Percentiles rank a stretch among this genome's conserved stretches.
These are phyloP conservation scores for Sugiyamaella neomexicana DNA, from an alignment of 1,139 yeast genomes.

Conservation along the genomic window DNA sequence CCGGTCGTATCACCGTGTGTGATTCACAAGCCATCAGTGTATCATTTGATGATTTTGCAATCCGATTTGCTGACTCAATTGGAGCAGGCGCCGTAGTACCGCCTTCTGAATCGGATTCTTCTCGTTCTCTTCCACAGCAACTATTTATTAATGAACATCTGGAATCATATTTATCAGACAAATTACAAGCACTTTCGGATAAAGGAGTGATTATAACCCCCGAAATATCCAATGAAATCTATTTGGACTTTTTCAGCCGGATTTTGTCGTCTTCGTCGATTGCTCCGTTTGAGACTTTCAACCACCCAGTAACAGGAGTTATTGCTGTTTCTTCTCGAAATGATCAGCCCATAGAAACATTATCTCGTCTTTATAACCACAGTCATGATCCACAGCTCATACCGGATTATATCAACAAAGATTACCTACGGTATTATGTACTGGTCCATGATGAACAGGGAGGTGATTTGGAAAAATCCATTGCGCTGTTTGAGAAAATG, in stretches of 20 bases:
- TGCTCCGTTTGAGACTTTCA: slow-evolving; percentile 83
- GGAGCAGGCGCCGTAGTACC: slow-evolving; percentile 3
- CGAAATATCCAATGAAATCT: slow-evolving; percentile 44
- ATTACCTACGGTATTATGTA: slow-evolving; percentile 42
- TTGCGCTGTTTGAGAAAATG: slow-evolving; percentile 39
- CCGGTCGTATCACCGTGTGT: slow-evolving; percentile 45
- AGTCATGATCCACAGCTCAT: slow-evolving; percentile 35
- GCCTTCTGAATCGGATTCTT: too few relatives aligned
- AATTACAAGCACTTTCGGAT: slow-evolving; percentile 18
- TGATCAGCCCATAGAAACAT: slow-evolving; percentile 51
- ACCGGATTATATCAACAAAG: slow-evolving; percentile 41
- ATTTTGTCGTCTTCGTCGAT: slow-evolving; percentile 52
- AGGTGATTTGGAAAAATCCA: slow-evolving; percentile 36
- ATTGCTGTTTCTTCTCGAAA: slow-evolving; percentile 56
- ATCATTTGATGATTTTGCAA: slow-evolving; percentile 37
- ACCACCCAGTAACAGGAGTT: slow-evolving; percentile 83
- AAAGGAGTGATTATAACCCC: slow-evolving; percentile 16
- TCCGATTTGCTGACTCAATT: slow-evolving; percentile 30
- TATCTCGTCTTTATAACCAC: slow-evolving; percentile 41
- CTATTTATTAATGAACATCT: slow-evolving; percentile 28
- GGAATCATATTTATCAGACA: slow-evolving; percentile 24
- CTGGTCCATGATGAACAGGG: slow-evolving; percentile 42
- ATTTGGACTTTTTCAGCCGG: slow-evolving; percentile 59
- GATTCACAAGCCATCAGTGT: slow-evolving; percentile 41
- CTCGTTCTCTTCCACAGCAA: too few relatives aligned